Base-by-base conservation (phyloP, 1,284 basidiomycete genomes). In the Rhizoctonia solani region DNA sequence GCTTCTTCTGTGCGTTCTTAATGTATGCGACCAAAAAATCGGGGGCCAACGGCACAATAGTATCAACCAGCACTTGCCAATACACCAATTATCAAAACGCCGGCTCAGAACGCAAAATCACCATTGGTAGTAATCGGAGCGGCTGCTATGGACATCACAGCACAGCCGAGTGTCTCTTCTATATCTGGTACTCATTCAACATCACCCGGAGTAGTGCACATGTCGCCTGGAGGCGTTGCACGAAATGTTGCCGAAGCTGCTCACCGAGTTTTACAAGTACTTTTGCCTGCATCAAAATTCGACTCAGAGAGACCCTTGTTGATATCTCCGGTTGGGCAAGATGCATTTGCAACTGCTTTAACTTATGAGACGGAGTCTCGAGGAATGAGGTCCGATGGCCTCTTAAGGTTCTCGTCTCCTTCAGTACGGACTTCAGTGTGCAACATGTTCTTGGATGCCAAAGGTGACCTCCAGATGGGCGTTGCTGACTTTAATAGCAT, bases 181-280 rank as follows among this genome's bases (percentile, higher is more conserved):
- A 8, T 76, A 80, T 72, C 70, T 76, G 46, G 70, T 72, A 75
- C 72, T 21, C 81, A 86, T 58, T 91, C 94, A 0, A 99, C 97
- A 0, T 83, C 84, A 5, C 93, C 94, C 0, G 97, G 96, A 8
- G 79, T 75, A 1, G 85, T 98, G 14, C 79, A 79, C 1, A 72
- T 95, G 29, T 85, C 90, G 0, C 80, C 93, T 0, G 97, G 97
- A 1, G 97, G 97, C 13, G 97, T 99, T 2, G 95, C 86, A 0
- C 86, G 95, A 25, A 99, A 99, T 75, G 87, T 99, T 53, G 93
- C 95, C 1, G 93, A 97, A 75, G 92, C 94, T 0, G 85, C 93
- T 1, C 85, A 90, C 72, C 83, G 89, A 14, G 52, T 47, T 4
- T 49, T 68, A 4, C 21, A 68, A 61, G 23, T 32, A 25, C n/a